These are phyloP conservation scores for Torulaspora gathmanii DNA, from an alignment of 805 yeast species.

Conservation along the genomic window DNA sequence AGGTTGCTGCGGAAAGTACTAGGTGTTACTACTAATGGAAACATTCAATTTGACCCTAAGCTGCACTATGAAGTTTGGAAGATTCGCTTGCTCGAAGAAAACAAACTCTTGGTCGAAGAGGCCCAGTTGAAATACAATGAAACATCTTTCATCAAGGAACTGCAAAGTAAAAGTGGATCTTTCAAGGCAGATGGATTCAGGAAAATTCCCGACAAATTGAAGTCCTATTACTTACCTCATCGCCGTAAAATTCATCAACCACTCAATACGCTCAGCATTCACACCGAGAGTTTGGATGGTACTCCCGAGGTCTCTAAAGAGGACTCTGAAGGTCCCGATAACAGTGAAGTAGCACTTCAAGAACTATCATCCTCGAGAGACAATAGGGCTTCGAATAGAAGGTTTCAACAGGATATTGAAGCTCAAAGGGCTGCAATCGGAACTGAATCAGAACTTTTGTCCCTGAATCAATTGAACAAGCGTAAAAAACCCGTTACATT, in stretches of 20 bases:
- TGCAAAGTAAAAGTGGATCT: slow-evolving; percentile 51
- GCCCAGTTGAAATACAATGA: slow-evolving; percentile 28
- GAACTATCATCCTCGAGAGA: slow-evolving; percentile 69
- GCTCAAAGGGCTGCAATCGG: slow-evolving; percentile 75
- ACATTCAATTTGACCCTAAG: not conserved
- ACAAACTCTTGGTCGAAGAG: slow-evolving; percentile 10
- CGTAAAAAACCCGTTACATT: slow-evolving; percentile 93
- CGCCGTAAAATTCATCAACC: slow-evolving; percentile 64
- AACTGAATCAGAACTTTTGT: slow-evolving; percentile 73
- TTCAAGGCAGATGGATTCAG: slow-evolving; percentile 69
- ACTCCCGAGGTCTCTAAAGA: slow-evolving; percentile 18
- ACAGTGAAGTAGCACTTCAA: slow-evolving; percentile 14
- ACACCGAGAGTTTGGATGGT: slow-evolving; percentile 44
- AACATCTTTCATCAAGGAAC: slow-evolving; percentile 21
- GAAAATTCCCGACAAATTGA: slow-evolving; percentile 67
- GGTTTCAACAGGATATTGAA: slow-evolving; percentile 84
- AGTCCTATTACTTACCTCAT: slow-evolving; percentile 76
- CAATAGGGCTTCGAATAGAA: slow-evolving; percentile 79
- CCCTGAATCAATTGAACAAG: slow-evolving; percentile 80
- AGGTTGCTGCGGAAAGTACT: slow-evolving; percentile 47
- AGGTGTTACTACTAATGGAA: slow-evolving; percentile 2
- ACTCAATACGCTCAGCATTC: slow-evolving; percentile 63
- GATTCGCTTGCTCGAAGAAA: slow-evolving; percentile 16
- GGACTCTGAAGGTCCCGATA: slow-evolving; percentile 22
- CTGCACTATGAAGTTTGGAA: slow-evolving; percentile 28